Conservation (phyloP, 2,329 filamentous ascomycete genomes). For the Sporothrix luriei region DNA sequence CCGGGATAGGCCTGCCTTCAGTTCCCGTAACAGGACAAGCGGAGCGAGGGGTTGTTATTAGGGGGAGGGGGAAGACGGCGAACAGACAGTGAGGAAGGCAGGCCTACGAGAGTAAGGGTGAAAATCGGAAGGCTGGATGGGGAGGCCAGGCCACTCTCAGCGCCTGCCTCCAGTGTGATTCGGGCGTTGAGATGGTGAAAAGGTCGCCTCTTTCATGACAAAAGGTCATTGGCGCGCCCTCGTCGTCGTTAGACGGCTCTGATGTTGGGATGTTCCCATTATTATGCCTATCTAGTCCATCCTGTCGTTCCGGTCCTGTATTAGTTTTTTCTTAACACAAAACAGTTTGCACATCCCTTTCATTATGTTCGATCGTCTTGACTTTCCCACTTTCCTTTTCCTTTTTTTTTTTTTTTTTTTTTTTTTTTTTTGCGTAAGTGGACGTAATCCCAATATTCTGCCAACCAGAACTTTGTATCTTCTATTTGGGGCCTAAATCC, state of each 20-base stretch:
- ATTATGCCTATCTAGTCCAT: conserved; percentile 13
- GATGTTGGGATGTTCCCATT: conserved; percentile 14
- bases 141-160: background rate
- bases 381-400: background rate
- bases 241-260: background rate
- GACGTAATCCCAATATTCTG: background rate
- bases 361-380: background rate
- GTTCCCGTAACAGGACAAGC: conserved; percentile 22
- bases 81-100: background rate
- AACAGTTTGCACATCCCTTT: background rate
- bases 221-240: conserved; percentile 22
- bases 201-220: background rate
- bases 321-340: conserved; percentile 4
- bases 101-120: background rate
- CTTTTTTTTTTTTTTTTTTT: too few relatives aligned
- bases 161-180: background rate
- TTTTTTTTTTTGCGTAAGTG: background rate
- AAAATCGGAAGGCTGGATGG: conserved; percentile 6
- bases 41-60: conserved; percentile 19
- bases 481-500: background rate
- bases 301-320: conserved; percentile 3
- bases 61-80: background rate
- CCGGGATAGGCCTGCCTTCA: conserved; percentile 11
- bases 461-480: too few relatives aligned
- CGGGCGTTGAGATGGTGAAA: background rate